These are phyloP conservation scores for Phytophthora sp. DNA, from an alignment of 352 stramenopile species.

Conservation along the genomic window DNA sequence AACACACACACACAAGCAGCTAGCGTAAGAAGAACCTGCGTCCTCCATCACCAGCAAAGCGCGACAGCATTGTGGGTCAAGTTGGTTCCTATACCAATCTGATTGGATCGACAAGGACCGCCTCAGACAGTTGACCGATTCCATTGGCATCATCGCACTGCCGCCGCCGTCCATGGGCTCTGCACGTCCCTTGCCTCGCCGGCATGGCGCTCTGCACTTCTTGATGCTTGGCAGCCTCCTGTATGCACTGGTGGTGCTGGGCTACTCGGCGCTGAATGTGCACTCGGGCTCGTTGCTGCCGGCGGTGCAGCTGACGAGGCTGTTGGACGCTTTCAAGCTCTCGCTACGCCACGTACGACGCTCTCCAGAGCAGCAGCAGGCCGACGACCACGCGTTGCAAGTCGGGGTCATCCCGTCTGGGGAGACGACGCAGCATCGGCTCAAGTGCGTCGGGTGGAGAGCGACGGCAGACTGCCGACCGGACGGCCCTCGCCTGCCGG, in stretches of 20 bases:
- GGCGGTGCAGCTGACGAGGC: background rate
- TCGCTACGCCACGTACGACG: background rate
- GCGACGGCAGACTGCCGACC: constrained; percentile 18
- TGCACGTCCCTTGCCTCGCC: background rate
- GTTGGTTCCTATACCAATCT: too few species aligned
- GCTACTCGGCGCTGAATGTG: constrained; percentile 4
- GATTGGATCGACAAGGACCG: too few species aligned
- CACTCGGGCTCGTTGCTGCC: background rate
- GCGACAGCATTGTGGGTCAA: too few species aligned
- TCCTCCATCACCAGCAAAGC: too few species aligned
- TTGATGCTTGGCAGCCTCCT: constrained; percentile 14
- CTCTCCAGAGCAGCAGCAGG: constrained; percentile 13
- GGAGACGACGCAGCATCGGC: background rate
- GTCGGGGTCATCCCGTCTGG: constrained; percentile 6
- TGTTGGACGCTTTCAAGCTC: constrained; percentile 8
- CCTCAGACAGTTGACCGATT: too few species aligned
- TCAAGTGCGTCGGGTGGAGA: constrained; percentile 31
- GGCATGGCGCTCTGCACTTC: constrained; percentile 1
- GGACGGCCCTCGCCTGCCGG: constrained; percentile 16
- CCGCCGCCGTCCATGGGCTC: background rate
- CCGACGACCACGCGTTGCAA: constrained; percentile 19
- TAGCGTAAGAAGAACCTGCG: too few species aligned
- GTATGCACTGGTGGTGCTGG: constrained; percentile 9
- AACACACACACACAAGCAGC: too few species aligned
- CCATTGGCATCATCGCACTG: background rate